Conservation (phyloP, 2,329 filamentous ascomycete genomes). For the Ceratocystiopsis sp. region DNA sequence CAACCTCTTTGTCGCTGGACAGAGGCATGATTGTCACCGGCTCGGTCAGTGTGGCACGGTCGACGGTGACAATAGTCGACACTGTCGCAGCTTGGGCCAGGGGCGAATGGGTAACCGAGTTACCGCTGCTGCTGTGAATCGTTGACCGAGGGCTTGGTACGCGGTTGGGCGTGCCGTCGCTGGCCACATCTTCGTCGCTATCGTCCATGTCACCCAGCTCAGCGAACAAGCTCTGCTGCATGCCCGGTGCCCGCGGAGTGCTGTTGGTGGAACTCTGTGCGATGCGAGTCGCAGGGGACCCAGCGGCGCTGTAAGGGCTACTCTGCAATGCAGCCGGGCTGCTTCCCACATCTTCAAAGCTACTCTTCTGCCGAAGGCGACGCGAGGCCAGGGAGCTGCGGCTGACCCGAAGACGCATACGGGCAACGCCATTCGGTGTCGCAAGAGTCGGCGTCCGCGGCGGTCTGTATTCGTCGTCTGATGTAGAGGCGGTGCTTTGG, state of each 20-base stretch:
- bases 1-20: slow-evolving; percentile 4
- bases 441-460: slow-evolving; percentile 46
- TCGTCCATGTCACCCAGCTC: slow-evolving; percentile 65
- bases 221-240: slow-evolving; percentile 69
- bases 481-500: slow-evolving; percentile 79
- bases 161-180: slow-evolving; percentile 37
- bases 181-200: slow-evolving; percentile 53
- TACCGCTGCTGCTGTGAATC: slow-evolving; percentile 1
- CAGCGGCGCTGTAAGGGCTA: slow-evolving; percentile 23
- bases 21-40: slow-evolving; percentile 24
- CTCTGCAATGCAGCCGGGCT: slow-evolving; percentile 29
- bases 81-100: slow-evolving; percentile 31
- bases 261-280: slow-evolving; percentile 26
- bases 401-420: slow-evolving; percentile 55
- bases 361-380: slow-evolving; percentile 43
- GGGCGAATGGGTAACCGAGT: slow-evolving; percentile 22
- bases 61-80: slow-evolving; percentile 38
- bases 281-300: slow-evolving; percentile 13
- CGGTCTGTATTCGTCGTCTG: slow-evolving; percentile 50
- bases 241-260: slow-evolving; percentile 30
- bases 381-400: slow-evolving; percentile 39
- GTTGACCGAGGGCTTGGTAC: slow-evolving; percentile 21
- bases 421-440: slow-evolving; percentile 28
- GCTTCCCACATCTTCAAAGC: slow-evolving; percentile 29
- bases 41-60: slow-evolving; percentile 44